Conservation (phyloP, 2,329 filamentous ascomycete genomes). For the Atkinsonella hypoxylon region DNA sequence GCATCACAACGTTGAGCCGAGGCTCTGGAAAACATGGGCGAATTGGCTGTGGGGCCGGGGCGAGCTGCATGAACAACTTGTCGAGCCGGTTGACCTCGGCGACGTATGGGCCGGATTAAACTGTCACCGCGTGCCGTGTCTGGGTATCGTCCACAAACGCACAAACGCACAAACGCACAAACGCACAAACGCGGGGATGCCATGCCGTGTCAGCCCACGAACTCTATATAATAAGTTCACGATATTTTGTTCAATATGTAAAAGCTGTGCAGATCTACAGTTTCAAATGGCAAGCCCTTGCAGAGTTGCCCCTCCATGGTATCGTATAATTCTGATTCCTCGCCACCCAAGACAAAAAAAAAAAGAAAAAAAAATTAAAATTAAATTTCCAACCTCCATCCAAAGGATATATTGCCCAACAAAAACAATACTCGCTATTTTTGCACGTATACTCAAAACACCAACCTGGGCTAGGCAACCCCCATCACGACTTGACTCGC, state of each 20-base stretch:
- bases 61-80: no score
- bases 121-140: no score
- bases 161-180: no score
- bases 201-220: no score
- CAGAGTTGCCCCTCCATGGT: background rate
- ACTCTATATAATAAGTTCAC: no score
- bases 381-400: no score
- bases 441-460: background rate
- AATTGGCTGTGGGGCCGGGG: no score
- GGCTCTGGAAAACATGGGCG: background rate
- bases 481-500: constrained; percentile 2
- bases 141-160: no score
- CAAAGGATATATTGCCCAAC: no score
- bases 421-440: no score
- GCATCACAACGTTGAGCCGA: constrained; percentile 2
- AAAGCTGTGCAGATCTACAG: background rate
- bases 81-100: background rate
- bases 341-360: background rate
- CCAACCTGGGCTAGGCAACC: background rate
- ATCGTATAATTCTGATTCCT: background rate
- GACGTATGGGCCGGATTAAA: no score
- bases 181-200: no score
- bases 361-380: background rate
- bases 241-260: background rate
- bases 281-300: background rate